Base-by-base conservation (phyloP, 2,329 filamentous ascomycete species). In the Lachnellula occidentalis region DNA sequence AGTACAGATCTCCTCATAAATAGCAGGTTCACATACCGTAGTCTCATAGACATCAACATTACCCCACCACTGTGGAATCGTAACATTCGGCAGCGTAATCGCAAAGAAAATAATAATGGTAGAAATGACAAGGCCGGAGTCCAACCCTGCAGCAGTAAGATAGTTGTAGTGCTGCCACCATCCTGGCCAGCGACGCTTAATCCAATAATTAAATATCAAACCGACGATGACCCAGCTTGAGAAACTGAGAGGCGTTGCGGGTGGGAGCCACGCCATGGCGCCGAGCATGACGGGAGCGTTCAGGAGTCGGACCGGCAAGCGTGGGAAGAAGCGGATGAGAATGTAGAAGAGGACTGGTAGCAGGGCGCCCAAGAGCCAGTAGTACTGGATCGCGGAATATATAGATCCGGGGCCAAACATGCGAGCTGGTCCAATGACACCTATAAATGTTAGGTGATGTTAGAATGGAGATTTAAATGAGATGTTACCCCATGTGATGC, bases 121-220 rank as follows among this genome's bases (percentile, higher is more conserved):
- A 22, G 78, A 79, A 15, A 89, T 68, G 11, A 84, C 81, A 6
- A 89, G 75, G 5, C 86, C 87, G 48, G 81, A 81, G 67, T 90
- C 87, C 31, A 90, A 73, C 1, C 82, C 86, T 0, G 86, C 86
- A 17, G 86, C 88, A 0, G 85, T 82, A 66, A 89, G 78, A 67
- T 90, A 90, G 73, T 90, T 90, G 73, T 88, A 90, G 67, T 84
- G 82, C 70, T 86, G 73, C 87, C 87, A 90, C 87, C 86, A 90
- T 37, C 83, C 86, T 3, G 77, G 80, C 70, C 78, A 86, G 58
- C 79, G 77, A 53, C 82, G 76, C 66, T 81, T 80, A 67, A 90
- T 79, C 62, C 76, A 83, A 63, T 79, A 85, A 71, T 89, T 88
- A 74, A 90, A 90, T 43, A 84, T 60, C 49, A 80, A 77, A 12